A percentile compares a stretch with the other conserved stretches of the same genome.
Evolutionary conservation across 257 asterid genomes (phyloP).

Genomic region (Solanum chilense): DNA sequence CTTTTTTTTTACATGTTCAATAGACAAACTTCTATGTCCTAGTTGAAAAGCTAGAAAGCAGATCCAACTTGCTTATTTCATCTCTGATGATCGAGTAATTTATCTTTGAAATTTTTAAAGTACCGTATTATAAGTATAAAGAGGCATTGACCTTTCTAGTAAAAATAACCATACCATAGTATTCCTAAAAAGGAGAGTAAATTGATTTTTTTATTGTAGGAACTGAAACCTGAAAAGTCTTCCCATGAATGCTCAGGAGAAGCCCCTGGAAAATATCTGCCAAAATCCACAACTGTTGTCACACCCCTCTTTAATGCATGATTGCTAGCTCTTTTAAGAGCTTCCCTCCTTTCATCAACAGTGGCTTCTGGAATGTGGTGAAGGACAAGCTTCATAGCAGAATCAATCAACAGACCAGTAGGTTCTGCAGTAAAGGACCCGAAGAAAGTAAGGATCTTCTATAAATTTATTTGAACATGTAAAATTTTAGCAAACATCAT

Average conservation of each 20-base stretch:
- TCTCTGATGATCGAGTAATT: not conserved
- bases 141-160: not conserved
- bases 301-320: constrained; percentile 79
- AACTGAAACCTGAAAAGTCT: constrained; percentile 69
- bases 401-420: constrained; percentile 82
- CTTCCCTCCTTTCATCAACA: constrained; percentile 73
- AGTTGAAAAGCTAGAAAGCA: not conserved
- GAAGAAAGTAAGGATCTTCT: constrained; percentile 7
- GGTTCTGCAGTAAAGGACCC: constrained; percentile 55
- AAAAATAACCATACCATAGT: not conserved
- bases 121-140: not conserved
- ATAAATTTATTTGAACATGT: not conserved
- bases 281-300: constrained; percentile 82
- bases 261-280: constrained; percentile 82
- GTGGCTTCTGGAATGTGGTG: constrained; percentile 62
- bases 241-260: constrained; percentile 72
- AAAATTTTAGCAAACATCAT: not conserved
- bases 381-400: constrained; percentile 80
- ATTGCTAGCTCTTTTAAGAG: constrained; percentile 73
- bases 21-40: not conserved
- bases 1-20: not conserved
- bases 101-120: not conserved
- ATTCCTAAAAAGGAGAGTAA: not conserved
- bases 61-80: not conserved
- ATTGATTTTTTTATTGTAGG: not conserved